These are phyloP conservation scores for Verbena officinalis DNA, from an alignment of 257 asterid species.

Conservation along the genomic window DNA sequence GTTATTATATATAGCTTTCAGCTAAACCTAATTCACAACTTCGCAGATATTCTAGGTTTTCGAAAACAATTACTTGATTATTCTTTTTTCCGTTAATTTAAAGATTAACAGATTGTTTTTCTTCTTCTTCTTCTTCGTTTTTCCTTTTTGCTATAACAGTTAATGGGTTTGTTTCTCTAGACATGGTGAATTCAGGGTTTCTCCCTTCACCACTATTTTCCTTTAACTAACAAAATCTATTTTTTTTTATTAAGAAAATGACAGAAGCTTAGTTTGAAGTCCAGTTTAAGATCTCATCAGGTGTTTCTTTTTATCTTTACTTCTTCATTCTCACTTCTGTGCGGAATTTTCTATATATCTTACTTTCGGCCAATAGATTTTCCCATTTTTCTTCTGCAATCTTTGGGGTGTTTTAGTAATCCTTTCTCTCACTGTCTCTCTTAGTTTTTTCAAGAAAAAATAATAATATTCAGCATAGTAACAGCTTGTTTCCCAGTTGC, in stretches of 20 bases:
- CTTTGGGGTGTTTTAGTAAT: slow-evolving; percentile 24
- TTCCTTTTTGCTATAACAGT: no score
- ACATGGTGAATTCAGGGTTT: no score
- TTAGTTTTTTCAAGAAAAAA: slow-evolving; percentile 22
- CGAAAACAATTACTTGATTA: background rate
- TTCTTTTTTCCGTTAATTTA: background rate
- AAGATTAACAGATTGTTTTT: background rate
- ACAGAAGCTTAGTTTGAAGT: slow-evolving; percentile 35
- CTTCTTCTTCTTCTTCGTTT: background rate
- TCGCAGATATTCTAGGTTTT: slow-evolving; percentile 7
- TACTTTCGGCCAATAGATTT: slow-evolving; percentile 16
- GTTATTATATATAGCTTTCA: background rate
- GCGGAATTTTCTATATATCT: background rate
- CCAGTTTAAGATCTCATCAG: slow-evolving; percentile 38
- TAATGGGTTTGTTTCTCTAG: no score
- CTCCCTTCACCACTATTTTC: no score
- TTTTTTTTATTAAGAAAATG: slow-evolving; percentile 28
- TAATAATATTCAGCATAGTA: slow-evolving; percentile 23
- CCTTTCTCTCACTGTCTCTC: background rate
- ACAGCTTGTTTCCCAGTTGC: slow-evolving; percentile 6
- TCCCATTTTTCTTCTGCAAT: slow-evolving; percentile 26
- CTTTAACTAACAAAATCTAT: background rate
- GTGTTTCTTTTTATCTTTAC: slow-evolving; percentile 22
- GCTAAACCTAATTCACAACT: slow-evolving; percentile 22
- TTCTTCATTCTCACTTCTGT: slow-evolving; percentile 9